Evolutionary conservation across 1,139 yeast genomes (phyloP).

Genomic region (Eremothecium cymbalariae): DNA sequence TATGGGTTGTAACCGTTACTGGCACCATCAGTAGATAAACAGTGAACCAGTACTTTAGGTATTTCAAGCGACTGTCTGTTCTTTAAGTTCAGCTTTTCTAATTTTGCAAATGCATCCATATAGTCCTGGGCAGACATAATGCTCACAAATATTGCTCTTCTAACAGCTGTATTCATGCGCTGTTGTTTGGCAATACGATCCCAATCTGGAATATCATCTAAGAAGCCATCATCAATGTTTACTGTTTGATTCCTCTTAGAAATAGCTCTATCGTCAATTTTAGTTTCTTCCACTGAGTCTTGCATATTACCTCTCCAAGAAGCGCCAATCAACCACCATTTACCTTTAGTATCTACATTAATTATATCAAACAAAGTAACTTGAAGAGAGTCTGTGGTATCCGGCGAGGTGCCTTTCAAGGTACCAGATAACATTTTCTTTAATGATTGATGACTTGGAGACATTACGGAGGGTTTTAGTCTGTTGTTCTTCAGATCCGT

Average conservation of each 20-base stretch:
- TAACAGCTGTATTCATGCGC: conserved; percentile 90
- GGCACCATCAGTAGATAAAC: conserved; percentile 62
- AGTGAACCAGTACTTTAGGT: conserved; percentile 76
- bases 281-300: conserved; percentile 27
- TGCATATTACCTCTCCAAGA: conserved; percentile 73
- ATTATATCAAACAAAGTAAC: conserved; percentile 79
- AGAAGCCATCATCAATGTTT: conserved; percentile 36
- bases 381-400: conserved; percentile 65
- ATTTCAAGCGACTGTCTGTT: conserved; percentile 83
- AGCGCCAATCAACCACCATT: conserved; percentile 99
- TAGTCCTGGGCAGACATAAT: conserved; percentile 93
- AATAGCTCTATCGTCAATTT: conserved; percentile 21
- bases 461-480: conserved; percentile 38
- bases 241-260: conserved; percentile 24
- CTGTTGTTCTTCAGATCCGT: conserved; percentile 82
- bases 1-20: conserved; percentile 75
- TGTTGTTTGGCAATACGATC: conserved; percentile 74
- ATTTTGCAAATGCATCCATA: conserved; percentile 72
- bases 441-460: conserved; percentile 35
- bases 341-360: conserved; percentile 68
- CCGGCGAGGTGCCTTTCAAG: conserved; percentile 36
- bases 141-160: conserved; percentile 88
- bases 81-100: conserved; percentile 72
- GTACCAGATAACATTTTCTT: conserved; percentile 53
- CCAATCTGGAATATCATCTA: conserved; percentile 79